phyloP scores from a whole-genome alignment of 768 basidiomycete species.

The Daedalea quercina region DNA sequence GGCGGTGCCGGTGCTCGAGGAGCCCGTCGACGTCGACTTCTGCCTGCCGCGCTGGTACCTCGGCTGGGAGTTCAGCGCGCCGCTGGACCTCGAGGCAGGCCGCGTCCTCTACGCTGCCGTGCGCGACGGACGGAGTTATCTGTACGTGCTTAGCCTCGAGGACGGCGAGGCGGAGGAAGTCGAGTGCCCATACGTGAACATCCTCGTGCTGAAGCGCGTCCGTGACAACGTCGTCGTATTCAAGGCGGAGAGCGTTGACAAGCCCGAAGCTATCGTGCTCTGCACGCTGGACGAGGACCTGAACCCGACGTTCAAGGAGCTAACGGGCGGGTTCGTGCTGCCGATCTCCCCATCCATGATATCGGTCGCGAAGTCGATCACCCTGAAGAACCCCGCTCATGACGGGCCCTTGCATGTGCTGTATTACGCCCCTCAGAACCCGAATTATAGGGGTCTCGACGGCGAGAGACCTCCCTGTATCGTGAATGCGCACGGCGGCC shows the following conservation, averaged over 20 bases:
- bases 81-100: constrained; percentile 30
- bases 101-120: constrained; percentile 26
- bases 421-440: constrained; percentile 64
- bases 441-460: constrained; percentile 41
- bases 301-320: constrained; percentile 18
- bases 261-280: constrained; percentile 29
- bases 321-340: constrained; percentile 16
- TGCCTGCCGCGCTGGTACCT: constrained; percentile 51
- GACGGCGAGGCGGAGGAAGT: constrained; percentile 25
- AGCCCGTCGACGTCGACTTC: constrained; percentile 48
- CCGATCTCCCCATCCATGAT: constrained; percentile 27
- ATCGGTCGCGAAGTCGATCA: constrained; percentile 43
- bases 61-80: constrained; percentile 39
- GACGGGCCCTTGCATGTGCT: constrained; percentile 48
- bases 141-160: constrained; percentile 27
- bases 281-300: constrained; percentile 22
- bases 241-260: constrained; percentile 36
- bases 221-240: constrained; percentile 33
- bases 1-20: constrained; percentile 32
- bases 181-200: constrained; percentile 34
- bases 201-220: constrained; percentile 30
- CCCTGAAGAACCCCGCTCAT: constrained; percentile 28
- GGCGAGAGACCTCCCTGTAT: constrained; percentile 65
- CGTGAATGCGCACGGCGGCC: constrained; percentile 65
- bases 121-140: constrained; percentile 26